Evolutionary conservation across 108 stramenopile genomes (phyloP).

Genomic region (Aurantiochytrium sp.): DNA sequence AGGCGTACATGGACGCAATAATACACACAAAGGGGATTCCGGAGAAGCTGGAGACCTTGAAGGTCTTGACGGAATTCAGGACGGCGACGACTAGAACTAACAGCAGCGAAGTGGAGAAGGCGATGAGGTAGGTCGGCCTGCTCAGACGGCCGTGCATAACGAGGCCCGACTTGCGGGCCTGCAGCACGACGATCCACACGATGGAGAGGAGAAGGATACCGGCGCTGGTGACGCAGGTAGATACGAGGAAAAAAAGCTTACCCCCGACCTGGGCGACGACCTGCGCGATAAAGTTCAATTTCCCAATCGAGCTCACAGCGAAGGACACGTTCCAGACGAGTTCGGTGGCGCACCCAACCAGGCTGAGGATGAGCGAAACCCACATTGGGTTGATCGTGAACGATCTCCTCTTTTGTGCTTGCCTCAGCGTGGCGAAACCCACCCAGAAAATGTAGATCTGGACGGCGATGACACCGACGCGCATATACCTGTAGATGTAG

Average conservation of each 20-base stretch:
- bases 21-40: neutral
- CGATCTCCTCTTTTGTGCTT: too few species aligned
- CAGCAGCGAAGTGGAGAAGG: neutral
- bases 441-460: neutral
- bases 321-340: neutral
- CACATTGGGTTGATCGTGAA: neutral
- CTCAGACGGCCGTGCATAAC: neutral
- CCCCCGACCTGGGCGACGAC: neutral
- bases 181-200: neutral
- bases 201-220: neutral
- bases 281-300: neutral
- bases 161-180: neutral
- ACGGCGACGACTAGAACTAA: neutral
- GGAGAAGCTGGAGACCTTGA: neutral
- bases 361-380: neutral
- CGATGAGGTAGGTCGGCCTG: neutral
- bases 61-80: neutral
- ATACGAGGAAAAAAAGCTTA: neutral
- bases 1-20: neutral
- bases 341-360: neutral
- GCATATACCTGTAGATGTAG: neutral
- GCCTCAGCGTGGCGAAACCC: neutral
- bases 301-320: neutral
- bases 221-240: neutral
- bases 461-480: neutral